Evolutionary conservation across 106 monocot species (phyloP), one percentile per base, ranked within the genome.

Genomic region (Platanthera zijinensis): DNA sequence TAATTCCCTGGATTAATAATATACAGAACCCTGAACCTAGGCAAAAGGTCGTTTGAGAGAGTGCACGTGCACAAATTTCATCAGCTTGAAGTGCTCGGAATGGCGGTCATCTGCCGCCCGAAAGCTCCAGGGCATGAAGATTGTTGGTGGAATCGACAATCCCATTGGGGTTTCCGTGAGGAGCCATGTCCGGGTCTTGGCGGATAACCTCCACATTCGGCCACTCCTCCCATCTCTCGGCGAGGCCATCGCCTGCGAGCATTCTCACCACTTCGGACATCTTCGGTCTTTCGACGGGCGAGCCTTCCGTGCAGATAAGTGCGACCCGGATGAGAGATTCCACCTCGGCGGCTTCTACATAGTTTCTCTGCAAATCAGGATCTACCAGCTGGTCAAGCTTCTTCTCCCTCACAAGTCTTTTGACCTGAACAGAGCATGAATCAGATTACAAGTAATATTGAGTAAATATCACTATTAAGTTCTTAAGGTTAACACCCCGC

Each of bases 211-310:
- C 92, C 0, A 89, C 84, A 61, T 86, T 85, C 71, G 89, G 92
- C 92, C 92, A 92, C 73, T 89, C 92, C 68, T 89, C 92, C 92
- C 92, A 92, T 30, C 89, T 82, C 83, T 89, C 92, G 5, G 88
- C 88, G 28, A 92, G 89, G 54, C 91, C 91, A 66, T 88, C 91
- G 5, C 91, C 91, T 86, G 88, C 91, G n/a, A 92, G 84, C 91
- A 92, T 92, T 54, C 92, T 76, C 19, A 92, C 92, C 7, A 92
- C 92, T 76, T 92, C 92, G 1, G 92, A 84, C 92, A 92, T 92
- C 39, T 89, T 92, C 1, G 92, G 92, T 5, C 92, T 86, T 25
- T 89, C 92, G 78, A 75, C 72, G 9, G 92, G 92, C 5, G 88
- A 79, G 49, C 92, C 85, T 57, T 89, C 89, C 1, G 92, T 92